Percentiles rank a stretch among this genome's conserved stretches.
Conservation (phyloP, 129 eudicot species). For the Glebionis coronaria region DNA sequence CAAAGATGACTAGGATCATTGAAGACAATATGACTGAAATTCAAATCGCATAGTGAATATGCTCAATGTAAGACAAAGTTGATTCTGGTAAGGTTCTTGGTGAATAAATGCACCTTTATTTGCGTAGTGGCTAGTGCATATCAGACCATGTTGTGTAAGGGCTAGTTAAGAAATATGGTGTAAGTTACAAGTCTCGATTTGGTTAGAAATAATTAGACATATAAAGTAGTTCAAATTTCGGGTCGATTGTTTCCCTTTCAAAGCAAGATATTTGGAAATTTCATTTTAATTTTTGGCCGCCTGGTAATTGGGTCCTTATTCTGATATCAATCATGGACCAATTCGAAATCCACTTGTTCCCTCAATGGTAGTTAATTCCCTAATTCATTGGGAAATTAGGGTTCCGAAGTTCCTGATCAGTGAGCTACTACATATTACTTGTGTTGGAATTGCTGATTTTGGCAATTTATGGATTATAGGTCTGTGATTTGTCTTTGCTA, state of each 20-base stretch:
- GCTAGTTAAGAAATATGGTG: background rate
- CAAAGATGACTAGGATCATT: too few species aligned
- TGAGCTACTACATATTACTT: background rate
- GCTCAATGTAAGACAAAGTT: background rate
- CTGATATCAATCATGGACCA: background rate
- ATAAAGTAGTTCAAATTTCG: background rate
- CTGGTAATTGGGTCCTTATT: background rate
- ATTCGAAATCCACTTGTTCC: conserved; percentile 3
- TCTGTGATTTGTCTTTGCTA: background rate
- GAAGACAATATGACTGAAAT: too few species aligned
- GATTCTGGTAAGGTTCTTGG: conserved; percentile 1
- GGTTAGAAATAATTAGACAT: background rate
- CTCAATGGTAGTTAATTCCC: background rate
- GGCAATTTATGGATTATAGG: background rate
- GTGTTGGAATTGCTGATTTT: background rate
- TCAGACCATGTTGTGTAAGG: background rate
- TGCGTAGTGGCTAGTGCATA: background rate
- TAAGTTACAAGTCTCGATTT: background rate
- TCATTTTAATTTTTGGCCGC: background rate
- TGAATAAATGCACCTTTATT: conserved; percentile 7
- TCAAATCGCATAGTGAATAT: background rate
- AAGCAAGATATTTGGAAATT: background rate
- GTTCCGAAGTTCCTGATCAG: background rate
- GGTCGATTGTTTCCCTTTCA: conserved; percentile 5
- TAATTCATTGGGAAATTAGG: background rate